Conservation (phyloP, 306 rosid species). For the Castanea sativa region DNA sequence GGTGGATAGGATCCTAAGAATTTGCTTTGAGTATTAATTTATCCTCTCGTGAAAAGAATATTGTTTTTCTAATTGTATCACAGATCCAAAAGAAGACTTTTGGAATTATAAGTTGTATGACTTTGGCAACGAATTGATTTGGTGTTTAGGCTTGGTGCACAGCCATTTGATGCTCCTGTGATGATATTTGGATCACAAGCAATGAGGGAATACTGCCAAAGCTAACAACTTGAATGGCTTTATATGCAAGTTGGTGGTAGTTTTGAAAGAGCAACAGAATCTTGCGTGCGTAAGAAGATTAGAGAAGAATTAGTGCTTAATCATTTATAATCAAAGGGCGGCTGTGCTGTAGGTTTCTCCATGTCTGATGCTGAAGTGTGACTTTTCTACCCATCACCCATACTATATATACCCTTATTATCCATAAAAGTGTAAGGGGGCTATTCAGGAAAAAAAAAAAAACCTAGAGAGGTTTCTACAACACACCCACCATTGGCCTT, state of each 20-base stretch:
- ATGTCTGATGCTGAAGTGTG: too few species aligned
- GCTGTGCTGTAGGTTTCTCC: too few species aligned
- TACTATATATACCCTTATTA: too few species aligned
- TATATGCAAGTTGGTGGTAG: slow-evolving; percentile 53
- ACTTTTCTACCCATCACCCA: too few species aligned
- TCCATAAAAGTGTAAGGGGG: too few species aligned
- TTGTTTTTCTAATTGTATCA: not conserved
- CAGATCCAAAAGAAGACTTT: not conserved
- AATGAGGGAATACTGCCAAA: slow-evolving; percentile 58
- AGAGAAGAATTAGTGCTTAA: not conserved
- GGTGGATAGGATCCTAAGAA: too few species aligned
- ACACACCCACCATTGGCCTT: too few species aligned
- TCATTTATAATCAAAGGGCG: too few species aligned
- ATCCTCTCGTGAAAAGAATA: too few species aligned
- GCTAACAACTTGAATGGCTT: too few species aligned
- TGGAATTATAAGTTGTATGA: not conserved
- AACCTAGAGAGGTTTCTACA: not conserved
- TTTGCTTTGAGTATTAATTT: too few species aligned
- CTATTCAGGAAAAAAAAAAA: too few species aligned
- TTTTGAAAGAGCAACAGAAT: slow-evolving; percentile 60
- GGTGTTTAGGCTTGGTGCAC: slow-evolving; percentile 52
- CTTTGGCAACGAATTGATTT: slow-evolving; percentile 26
- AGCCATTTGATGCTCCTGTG: slow-evolving; percentile 65
- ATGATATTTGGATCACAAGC: slow-evolving; percentile 71
- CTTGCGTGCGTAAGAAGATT: slow-evolving; percentile 12